Percentiles rank a stretch among this genome's conserved stretches.
phyloP scores from a whole-genome alignment of 305 asterid species.

The Stenogyne calaminthoides region DNA sequence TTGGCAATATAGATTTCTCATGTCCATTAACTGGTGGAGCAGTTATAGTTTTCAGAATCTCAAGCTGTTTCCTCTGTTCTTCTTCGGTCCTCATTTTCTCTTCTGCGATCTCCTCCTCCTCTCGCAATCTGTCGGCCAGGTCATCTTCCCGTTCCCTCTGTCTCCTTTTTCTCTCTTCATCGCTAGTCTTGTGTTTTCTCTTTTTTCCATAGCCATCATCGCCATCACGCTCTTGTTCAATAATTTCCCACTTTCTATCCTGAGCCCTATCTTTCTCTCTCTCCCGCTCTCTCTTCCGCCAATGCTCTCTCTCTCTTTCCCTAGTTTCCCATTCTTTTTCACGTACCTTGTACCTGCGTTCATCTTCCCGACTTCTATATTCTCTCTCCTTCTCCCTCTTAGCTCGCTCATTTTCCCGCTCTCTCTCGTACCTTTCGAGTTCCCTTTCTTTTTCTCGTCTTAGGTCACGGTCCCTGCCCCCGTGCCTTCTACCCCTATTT shows the following conservation, averaged over 20 bases:
- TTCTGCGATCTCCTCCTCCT: conserved; percentile 86
- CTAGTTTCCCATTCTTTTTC: conserved; percentile 98
- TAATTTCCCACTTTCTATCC: conserved; percentile 79
- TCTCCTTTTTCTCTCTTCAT: conserved; percentile 86
- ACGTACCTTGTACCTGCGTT: conserved; percentile 81
- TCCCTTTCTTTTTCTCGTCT: conserved; percentile 89
- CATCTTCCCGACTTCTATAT: conserved; percentile 92
- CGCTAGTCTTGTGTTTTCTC: conserved; percentile 81
- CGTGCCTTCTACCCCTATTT: conserved; percentile 75
- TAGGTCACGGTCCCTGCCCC: conserved; percentile 73
- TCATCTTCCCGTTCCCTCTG: conserved; percentile 95
- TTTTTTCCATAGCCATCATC: conserved; percentile 81
- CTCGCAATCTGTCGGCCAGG: conserved; percentile 71
- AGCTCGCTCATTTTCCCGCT: conserved; percentile 91
- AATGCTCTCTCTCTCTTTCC: conserved; percentile 90
- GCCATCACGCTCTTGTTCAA: conserved; percentile 80
- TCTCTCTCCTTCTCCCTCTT: conserved; percentile 97
- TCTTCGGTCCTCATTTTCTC: conserved; percentile 74
- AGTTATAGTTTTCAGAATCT: conserved; percentile 49
- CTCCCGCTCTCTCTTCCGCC: conserved; percentile 90
- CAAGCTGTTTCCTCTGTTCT: conserved; percentile 68
- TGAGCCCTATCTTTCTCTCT: conserved; percentile 90
- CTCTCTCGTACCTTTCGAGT: conserved; percentile 92
- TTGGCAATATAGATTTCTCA: conserved; percentile 41
- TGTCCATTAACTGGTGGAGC: conserved; percentile 48